Evolutionary conservation across 495 filamentous ascomycete genomes (phyloP).

Genomic region (Penicillium cosmopolitanum): DNA sequence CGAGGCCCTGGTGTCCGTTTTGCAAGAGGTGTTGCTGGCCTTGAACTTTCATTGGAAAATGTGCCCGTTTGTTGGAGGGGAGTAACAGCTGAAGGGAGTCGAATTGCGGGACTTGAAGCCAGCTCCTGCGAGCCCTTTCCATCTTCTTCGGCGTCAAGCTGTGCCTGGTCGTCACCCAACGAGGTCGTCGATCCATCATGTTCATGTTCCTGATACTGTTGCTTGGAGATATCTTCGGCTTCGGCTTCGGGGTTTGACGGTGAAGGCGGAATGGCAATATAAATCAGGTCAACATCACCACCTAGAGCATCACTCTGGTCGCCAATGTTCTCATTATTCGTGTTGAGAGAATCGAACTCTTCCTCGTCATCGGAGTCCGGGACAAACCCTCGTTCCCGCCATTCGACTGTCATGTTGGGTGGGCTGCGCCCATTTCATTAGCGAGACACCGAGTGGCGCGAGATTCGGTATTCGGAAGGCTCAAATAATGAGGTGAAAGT

Average conservation of each 20-base stretch:
- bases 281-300: constrained; percentile 20
- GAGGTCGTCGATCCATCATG: constrained; percentile 8
- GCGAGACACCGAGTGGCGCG: constrained; percentile 28
- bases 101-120: neutral
- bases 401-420: constrained; percentile 58
- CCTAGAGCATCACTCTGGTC: constrained; percentile 8
- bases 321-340: constrained; percentile 19
- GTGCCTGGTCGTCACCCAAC: constrained; percentile 6
- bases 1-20: constrained; percentile 13
- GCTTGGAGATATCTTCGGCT: constrained; percentile 5
- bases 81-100: neutral
- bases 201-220: neutral
- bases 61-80: neutral
- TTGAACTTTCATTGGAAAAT: neutral
- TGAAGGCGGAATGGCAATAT: constrained; percentile 22
- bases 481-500: neutral
- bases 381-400: constrained; percentile 64
- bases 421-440: constrained; percentile 48
- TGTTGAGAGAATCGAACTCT: constrained; percentile 44
- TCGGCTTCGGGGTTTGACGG: neutral
- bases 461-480: neutral
- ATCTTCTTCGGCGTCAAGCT: neutral
- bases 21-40: neutral
- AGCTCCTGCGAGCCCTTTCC: neutral
- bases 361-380: constrained; percentile 66